A percentile compares a stretch with the other conserved stretches of the same genome.
These are phyloP conservation scores for Eudorina sp. DNA, from an alignment of 139 green algal genomes.

Conservation along the genomic window DNA sequence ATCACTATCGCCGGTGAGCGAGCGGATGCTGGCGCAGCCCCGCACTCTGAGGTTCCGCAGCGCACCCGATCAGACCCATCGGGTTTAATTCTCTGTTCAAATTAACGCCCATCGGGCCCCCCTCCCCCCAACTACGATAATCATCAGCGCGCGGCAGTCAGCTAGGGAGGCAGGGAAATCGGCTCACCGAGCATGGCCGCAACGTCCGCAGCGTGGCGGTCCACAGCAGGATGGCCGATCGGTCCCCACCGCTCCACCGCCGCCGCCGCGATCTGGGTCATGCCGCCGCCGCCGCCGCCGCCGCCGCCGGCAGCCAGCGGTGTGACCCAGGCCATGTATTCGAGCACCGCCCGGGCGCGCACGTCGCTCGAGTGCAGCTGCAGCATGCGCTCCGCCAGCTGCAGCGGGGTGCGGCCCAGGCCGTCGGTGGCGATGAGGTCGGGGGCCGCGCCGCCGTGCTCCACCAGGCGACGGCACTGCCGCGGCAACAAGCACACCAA, in stretches of 20 bases:
- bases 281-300: background rate
- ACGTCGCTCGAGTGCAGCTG: background rate
- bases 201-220: background rate
- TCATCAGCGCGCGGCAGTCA: too few relatives aligned
- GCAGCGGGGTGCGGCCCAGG: constrained; percentile 20
- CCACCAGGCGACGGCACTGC: constrained; percentile 17
- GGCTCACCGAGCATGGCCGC: background rate
- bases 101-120: background rate
- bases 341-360: background rate
- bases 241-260: constrained; percentile 31
- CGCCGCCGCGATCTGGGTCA: background rate
- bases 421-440: background rate
- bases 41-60: too few relatives aligned
- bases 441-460: background rate
- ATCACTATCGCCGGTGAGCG: too few relatives aligned
- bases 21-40: too few relatives aligned
- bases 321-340: background rate
- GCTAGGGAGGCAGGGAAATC: too few relatives aligned
- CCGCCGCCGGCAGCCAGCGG: background rate
- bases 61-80: background rate
- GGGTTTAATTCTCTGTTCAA: background rate
- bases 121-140: background rate
- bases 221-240: background rate
- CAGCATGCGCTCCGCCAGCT: background rate
- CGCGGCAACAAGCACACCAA: too few relatives aligned